Evolutionary conservation across 2,329 filamentous ascomycete genomes (phyloP).

Genomic region (Fusarium decemcellulare): DNA sequence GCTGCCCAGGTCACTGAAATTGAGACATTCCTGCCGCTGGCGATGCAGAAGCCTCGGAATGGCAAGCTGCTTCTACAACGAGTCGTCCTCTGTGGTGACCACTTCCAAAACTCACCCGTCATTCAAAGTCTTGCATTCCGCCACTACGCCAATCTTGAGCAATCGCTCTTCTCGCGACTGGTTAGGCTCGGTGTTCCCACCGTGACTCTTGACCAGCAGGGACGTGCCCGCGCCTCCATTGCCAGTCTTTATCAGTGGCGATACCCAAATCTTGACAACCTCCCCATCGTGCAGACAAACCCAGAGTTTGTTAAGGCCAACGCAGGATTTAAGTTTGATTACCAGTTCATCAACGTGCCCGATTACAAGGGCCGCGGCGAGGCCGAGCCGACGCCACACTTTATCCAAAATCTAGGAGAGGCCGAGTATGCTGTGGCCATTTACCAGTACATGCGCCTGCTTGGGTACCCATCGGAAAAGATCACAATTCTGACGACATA

Average conservation of each 20-base stretch:
- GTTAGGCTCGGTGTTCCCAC: conserved; percentile 94
- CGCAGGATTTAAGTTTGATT: conserved; percentile 92
- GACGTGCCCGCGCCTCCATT: conserved; percentile 88
- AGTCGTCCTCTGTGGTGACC: conserved; percentile 93
- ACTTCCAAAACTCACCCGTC: conserved; percentile 96
- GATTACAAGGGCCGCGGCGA: conserved; percentile 95
- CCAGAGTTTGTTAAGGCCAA: conserved; percentile 87
- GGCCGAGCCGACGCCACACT: conserved; percentile 91
- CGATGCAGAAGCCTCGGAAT: conserved; percentile 86
- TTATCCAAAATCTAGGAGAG: conserved; percentile 96
- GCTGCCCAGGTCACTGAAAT: conserved; percentile 98
- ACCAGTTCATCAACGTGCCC: conserved; percentile 95
- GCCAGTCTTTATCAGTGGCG: conserved; percentile 95
- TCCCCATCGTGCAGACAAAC: conserved; percentile 79
- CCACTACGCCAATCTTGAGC: conserved; percentile 95
- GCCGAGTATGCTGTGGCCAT: conserved; percentile 97
- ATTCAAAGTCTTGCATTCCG: conserved; percentile 95
- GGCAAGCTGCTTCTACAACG: conserved; percentile 85
- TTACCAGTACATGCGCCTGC: conserved; percentile 96
- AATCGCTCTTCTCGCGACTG: conserved; percentile 92
- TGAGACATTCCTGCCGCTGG: conserved; percentile 94
- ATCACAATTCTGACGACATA: conserved; percentile 96
- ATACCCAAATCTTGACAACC: conserved; percentile 83
- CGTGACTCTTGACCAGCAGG: conserved; percentile 92
- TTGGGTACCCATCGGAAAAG: conserved; percentile 87